These are phyloP conservation scores for Sporisorium sorghi DNA, from an alignment of 1,284 basidiomycete species.

Conservation along the genomic window DNA sequence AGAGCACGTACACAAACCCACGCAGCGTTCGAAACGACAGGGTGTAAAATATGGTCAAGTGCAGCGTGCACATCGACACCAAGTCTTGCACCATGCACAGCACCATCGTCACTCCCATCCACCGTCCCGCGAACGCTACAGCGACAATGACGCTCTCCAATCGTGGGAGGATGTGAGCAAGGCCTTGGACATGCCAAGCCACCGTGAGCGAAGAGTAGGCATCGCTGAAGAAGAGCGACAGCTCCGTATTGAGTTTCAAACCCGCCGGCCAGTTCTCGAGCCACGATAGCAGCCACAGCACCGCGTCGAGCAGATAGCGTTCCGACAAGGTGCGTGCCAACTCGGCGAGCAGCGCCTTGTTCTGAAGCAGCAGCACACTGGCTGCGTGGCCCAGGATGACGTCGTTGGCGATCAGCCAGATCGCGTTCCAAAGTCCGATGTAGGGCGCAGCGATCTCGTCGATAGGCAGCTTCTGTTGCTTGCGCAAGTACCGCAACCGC, in stretches of 20 bases:
- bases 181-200: constrained; percentile 27
- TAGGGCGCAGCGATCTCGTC: constrained; percentile 31
- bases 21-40: constrained; percentile 77
- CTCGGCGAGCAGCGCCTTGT: constrained; percentile 13
- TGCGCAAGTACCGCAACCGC: constrained; percentile 24
- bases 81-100: constrained; percentile 79
- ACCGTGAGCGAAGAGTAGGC: constrained; percentile 74
- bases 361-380: constrained; percentile 69
- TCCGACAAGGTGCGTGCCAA: constrained; percentile 7
- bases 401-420: constrained; percentile 93
- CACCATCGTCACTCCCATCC: constrained; percentile 78
- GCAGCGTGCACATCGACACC: constrained; percentile 77
- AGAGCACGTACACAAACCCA: constrained; percentile 75
- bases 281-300: constrained; percentile 75
- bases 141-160: constrained; percentile 69
- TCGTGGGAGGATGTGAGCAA: constrained; percentile 19
- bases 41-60: constrained; percentile 80
- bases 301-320: constrained; percentile 21
- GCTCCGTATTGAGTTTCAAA: constrained; percentile 92
- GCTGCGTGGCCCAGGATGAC: constrained; percentile 81
- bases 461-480: constrained; percentile 22
- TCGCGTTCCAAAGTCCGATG: constrained; percentile 84
- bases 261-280: constrained; percentile 95
- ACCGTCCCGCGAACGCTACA: constrained; percentile 74
- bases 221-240: constrained; percentile 83